These are phyloP conservation scores for Dissophora globulifera DNA, from an alignment of 192 early-diverging fungal genomes.

Conservation along the genomic window DNA sequence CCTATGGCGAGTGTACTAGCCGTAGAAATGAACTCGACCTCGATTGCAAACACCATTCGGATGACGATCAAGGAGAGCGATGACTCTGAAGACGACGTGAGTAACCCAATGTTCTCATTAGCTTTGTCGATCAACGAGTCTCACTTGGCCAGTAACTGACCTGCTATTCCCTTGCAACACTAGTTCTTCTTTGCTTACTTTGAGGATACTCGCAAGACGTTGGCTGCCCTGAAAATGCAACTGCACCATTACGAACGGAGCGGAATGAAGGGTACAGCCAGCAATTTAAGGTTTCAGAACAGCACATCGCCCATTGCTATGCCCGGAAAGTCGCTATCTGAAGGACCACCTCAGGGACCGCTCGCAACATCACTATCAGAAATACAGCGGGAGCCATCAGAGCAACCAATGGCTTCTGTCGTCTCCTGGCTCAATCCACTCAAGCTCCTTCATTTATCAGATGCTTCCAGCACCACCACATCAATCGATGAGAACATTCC, in stretches of 20 bases:
- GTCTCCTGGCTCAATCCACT: conserved; percentile 18
- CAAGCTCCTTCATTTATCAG: conserved; percentile 2
- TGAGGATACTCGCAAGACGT: conserved; percentile 56
- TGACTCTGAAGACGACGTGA: conserved; percentile 67
- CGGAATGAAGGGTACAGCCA: neutral
- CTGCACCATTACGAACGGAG: conserved; percentile 30
- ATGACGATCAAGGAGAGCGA: conserved; percentile 63
- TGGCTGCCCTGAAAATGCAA: conserved; percentile 31
- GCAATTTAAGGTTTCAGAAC: conserved; percentile 9
- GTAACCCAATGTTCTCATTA: conserved; percentile 2
- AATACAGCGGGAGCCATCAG: conserved; percentile 13
- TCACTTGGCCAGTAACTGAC: no score
- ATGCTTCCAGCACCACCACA: neutral
- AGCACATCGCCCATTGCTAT: conserved; percentile 33
- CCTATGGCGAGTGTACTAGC: conserved; percentile 65
- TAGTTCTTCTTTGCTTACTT: conserved; percentile 78
- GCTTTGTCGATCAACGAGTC: conserved; percentile 67
- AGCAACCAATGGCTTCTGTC: neutral
- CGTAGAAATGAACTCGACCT: conserved; percentile 60
- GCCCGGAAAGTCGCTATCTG: neutral
- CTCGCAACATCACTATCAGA: conserved; percentile 20
- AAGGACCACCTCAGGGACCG: conserved; percentile 10
- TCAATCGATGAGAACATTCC: neutral
- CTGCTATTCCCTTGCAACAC: neutral
- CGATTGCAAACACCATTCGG: conserved; percentile 62